phyloP scores from a whole-genome alignment of 176 grass and related monocot species.

The Coix lacrymajobi region DNA sequence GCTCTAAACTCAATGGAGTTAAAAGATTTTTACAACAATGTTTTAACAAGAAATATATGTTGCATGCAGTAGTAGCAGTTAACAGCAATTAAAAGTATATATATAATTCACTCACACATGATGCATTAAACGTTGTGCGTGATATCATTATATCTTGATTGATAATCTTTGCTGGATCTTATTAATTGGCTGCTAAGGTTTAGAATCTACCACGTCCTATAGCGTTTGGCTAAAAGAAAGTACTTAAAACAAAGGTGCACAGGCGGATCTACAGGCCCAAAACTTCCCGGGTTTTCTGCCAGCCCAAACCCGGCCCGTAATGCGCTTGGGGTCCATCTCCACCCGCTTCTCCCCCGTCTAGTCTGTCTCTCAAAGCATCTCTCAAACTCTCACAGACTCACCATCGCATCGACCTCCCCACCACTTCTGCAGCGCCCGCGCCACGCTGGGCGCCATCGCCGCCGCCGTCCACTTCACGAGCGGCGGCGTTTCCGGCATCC shows the following conservation, averaged over 20 bases:
- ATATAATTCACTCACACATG: neutral
- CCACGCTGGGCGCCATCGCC: neutral
- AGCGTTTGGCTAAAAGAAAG: neutral
- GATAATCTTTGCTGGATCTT: neutral
- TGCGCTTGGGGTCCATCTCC: neutral
- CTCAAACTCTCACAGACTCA: neutral
- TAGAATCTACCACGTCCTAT: neutral
- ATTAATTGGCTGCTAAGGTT: neutral
- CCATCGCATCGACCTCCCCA: slow-evolving; percentile 3
- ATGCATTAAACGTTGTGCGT: neutral
- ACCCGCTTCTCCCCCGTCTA: neutral
- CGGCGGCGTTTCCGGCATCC: neutral
- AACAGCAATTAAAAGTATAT: no score
- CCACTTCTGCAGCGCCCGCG: neutral
- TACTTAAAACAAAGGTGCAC: no score
- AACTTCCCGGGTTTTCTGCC: neutral
- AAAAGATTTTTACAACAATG: no score
- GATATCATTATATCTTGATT: neutral
- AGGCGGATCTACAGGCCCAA: neutral
- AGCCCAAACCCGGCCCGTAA: neutral
- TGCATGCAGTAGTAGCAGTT: no score
- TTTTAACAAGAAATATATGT: no score
- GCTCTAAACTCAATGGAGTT: no score
- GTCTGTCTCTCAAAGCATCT: neutral
- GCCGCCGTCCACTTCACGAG: neutral